Evolutionary conservation across 2,329 filamentous ascomycete genomes (phyloP).

Genomic region (Periconia sp.): DNA sequence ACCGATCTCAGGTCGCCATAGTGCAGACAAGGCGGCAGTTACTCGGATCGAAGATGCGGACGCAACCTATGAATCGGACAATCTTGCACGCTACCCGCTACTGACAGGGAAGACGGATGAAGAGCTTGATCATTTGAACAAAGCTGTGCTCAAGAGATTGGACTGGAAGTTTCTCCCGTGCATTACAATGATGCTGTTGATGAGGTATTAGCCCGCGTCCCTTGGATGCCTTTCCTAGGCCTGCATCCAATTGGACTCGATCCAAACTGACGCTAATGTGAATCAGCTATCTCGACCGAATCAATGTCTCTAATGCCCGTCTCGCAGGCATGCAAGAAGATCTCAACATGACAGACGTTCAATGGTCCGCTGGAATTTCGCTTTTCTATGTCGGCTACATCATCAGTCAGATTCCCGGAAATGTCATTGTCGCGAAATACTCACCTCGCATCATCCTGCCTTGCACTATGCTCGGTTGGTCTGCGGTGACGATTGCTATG

Average conservation of each 20-base stretch:
- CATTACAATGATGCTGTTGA: constrained; percentile 40
- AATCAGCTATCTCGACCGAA: constrained; percentile 48
- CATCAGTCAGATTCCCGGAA: constrained; percentile 54
- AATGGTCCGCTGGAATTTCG: constrained; percentile 51
- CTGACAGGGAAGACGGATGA: no score
- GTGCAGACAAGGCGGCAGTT: no score
- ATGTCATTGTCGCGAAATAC: constrained; percentile 52
- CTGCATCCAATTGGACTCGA: no score
- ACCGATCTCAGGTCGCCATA: no score
- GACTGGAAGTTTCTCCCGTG: constrained; percentile 39
- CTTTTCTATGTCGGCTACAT: constrained; percentile 56
- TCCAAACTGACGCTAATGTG: no score
- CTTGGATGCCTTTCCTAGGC: background rate
- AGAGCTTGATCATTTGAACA: constrained; percentile 35
- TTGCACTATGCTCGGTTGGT: constrained; percentile 51
- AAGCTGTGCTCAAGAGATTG: constrained; percentile 30
- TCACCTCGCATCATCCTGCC: constrained; percentile 46
- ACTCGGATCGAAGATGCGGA: no score
- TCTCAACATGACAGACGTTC: constrained; percentile 32
- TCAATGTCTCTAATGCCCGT: constrained; percentile 50
- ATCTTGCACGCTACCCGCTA: no score
- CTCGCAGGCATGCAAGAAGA: constrained; percentile 48
- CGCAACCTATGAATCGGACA: no score
- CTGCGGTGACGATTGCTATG: constrained; percentile 55
- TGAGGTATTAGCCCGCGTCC: constrained; percentile 29